These are phyloP conservation scores for Cladobotryum mycophilum DNA, from an alignment of 2,329 filamentous ascomycete genomes.

Conservation along the genomic window DNA sequence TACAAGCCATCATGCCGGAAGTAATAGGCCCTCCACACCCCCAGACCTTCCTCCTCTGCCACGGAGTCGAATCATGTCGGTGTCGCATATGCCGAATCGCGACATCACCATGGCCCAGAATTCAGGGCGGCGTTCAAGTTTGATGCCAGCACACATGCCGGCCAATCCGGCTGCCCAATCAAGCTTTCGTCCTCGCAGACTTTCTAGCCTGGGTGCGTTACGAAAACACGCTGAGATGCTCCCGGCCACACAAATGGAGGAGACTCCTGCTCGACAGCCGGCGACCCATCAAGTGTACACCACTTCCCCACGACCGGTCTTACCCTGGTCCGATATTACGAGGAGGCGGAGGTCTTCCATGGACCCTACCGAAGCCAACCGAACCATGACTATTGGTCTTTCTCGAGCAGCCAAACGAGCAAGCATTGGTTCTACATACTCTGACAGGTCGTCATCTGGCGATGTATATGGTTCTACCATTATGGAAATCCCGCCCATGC, in stretches of 20 bases:
- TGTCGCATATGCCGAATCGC: not conserved
- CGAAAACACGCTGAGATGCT: slow-evolving; percentile 13
- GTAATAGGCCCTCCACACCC: not conserved
- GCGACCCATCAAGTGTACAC: too few species aligned
- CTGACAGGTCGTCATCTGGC: slow-evolving; percentile 19
- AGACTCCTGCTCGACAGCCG: not conserved
- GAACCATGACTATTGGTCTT: slow-evolving; percentile 8
- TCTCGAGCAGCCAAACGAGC: slow-evolving; percentile 20
- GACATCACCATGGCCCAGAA: not conserved
- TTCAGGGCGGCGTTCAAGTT: slow-evolving; percentile 20
- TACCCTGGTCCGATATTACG: not conserved
- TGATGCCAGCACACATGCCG: slow-evolving; percentile 11
- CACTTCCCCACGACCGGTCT: not conserved
- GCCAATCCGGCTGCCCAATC: not conserved
- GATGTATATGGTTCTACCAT: slow-evolving; percentile 10
- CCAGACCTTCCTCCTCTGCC: not conserved
- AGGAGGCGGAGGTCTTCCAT: slow-evolving; percentile 5
- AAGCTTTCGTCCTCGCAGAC: slow-evolving; percentile 21
- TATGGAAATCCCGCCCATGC: slow-evolving; percentile 17
- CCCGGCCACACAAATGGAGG: not conserved
- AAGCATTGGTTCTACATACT: slow-evolving; percentile 24
- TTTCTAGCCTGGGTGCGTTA: slow-evolving; percentile 27
- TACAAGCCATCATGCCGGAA: slow-evolving; percentile 16
- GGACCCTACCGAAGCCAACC: not conserved
- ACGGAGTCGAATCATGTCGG: slow-evolving; percentile 3